Percentiles rank a stretch among this genome's conserved stretches.
phyloP scores from a whole-genome alignment of 345 rosid species.

The Sonneratia caseolaris region DNA sequence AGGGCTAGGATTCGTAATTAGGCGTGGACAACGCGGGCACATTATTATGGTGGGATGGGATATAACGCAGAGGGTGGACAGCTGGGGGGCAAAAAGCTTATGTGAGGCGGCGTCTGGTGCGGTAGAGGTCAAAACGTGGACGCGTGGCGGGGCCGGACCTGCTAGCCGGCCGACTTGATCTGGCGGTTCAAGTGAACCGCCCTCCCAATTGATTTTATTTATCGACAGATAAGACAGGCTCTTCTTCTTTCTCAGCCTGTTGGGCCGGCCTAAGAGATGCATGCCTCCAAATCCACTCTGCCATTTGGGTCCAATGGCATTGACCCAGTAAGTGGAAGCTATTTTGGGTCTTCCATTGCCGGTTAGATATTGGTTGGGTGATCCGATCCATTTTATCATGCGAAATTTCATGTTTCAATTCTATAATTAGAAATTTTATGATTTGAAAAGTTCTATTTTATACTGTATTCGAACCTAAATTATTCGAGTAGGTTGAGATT shows the following conservation, averaged over 20 bases:
- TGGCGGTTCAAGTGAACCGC: not conserved
- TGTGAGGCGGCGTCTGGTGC: not conserved
- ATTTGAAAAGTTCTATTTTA: too few relatives aligned
- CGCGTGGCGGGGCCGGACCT: not conserved
- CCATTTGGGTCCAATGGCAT: not conserved
- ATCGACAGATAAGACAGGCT: not conserved
- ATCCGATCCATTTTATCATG: too few relatives aligned
- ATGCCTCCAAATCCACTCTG: not conserved
- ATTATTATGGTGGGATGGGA: not conserved
- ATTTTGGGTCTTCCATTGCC: not conserved
- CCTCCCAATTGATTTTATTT: not conserved
- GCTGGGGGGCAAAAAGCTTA: not conserved
- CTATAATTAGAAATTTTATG: too few relatives aligned
- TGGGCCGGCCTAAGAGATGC: not conserved
- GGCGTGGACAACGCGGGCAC: not conserved
- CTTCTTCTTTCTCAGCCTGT: not conserved
- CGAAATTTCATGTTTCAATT: too few relatives aligned
- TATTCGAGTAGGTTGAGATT: too few relatives aligned
- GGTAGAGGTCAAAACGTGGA: not conserved
- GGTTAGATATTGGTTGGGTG: too few relatives aligned
- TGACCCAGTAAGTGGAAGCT: not conserved
- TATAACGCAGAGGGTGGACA: not conserved
- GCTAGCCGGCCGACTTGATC: not conserved
- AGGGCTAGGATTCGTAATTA: not conserved
- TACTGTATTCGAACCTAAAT: too few relatives aligned